Evolutionary conservation across 371 early-diverging fungal species (phyloP).

Genomic region (Syncephalastrum racemosum): DNA sequence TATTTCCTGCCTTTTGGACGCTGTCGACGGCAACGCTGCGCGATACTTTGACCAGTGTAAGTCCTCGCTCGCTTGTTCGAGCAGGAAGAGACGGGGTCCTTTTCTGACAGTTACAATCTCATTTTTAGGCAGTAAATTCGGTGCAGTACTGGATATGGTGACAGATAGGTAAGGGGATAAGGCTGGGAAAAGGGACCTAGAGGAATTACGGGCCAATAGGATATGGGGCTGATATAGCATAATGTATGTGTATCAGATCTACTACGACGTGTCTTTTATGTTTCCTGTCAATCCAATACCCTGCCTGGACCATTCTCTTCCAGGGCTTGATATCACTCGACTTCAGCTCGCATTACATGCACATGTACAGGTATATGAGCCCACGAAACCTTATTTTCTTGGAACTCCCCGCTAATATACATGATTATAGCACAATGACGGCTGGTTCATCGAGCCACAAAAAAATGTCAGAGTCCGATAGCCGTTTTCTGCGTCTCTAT

Average conservation of each 20-base stretch:
- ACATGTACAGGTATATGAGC: conserved; percentile 84
- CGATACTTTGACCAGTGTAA: conserved; percentile 88
- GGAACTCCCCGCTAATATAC: neutral
- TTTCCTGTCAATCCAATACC: conserved; percentile 74
- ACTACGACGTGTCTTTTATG: conserved; percentile 92
- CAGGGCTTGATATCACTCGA: conserved; percentile 91
- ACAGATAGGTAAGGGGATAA: conserved; percentile 74
- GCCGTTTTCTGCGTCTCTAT: conserved; percentile 82
- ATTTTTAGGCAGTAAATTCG: conserved; percentile 82
- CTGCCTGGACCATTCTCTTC: conserved; percentile 72
- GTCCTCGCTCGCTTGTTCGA: conserved; percentile 8
- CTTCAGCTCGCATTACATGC: conserved; percentile 95
- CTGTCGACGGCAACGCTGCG: conserved; percentile 94
- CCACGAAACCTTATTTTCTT: neutral
- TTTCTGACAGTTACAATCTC: neutral
- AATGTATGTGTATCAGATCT: conserved; percentile 41
- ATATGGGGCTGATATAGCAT: no score
- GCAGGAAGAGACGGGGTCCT: neutral
- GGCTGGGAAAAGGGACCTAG: neutral
- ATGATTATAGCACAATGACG: conserved; percentile 66
- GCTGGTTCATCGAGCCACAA: conserved; percentile 92
- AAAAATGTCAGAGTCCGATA: conserved; percentile 66
- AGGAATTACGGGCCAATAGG: no score
- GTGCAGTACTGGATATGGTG: conserved; percentile 97
- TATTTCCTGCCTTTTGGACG: conserved; percentile 90